Conservation (phyloP, 2,329 filamentous ascomycete species). For the Colletotrichum phormii region DNA sequence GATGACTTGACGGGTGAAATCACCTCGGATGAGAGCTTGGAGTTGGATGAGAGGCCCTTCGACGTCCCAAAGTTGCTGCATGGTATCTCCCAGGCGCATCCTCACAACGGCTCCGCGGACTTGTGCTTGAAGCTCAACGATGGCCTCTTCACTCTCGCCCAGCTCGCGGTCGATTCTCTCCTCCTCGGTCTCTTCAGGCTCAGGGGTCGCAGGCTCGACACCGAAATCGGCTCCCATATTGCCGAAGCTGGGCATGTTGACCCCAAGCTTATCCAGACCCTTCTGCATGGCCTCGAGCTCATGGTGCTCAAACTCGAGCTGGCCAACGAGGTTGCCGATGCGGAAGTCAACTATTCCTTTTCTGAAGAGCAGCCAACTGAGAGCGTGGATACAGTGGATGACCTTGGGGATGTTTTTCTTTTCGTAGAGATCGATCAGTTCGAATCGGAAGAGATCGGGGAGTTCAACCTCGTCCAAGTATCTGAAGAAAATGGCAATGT, state of each 20-base stretch:
- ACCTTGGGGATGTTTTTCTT: conserved; percentile 99
- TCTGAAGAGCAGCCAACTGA: conserved; percentile 96
- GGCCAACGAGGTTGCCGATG: conserved; percentile 95
- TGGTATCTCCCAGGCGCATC: conserved; percentile 80
- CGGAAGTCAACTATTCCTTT: conserved; percentile 96
- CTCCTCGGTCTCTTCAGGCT: conserved; percentile 89
- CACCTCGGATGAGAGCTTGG: conserved; percentile 88
- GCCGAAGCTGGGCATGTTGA: conserved; percentile 97
- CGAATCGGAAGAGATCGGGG: conserved; percentile 95
- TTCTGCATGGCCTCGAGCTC: conserved; percentile 98
- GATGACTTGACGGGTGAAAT: conserved; percentile 86
- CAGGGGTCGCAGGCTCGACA: conserved; percentile 77
- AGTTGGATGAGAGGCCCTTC: conserved; percentile 84
- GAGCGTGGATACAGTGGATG: conserved; percentile 97
- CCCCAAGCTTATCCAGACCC: conserved; percentile 92
- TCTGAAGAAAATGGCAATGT: conserved; percentile 95
- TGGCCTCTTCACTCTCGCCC: conserved; percentile 76
- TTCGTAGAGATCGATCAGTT: conserved; percentile 97
- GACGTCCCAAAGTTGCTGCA: conserved; percentile 90
- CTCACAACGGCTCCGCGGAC: conserved; percentile 84
- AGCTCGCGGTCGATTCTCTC: conserved; percentile 88
- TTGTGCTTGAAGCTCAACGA: conserved; percentile 88
- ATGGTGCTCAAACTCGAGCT: conserved; percentile 97
- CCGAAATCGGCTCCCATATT: conserved; percentile 98
- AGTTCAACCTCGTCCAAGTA: conserved; percentile 92